These are phyloP conservation scores for Moesziomyces sp. DNA, from an alignment of 1,284 basidiomycete genomes.

Conservation along the genomic window DNA sequence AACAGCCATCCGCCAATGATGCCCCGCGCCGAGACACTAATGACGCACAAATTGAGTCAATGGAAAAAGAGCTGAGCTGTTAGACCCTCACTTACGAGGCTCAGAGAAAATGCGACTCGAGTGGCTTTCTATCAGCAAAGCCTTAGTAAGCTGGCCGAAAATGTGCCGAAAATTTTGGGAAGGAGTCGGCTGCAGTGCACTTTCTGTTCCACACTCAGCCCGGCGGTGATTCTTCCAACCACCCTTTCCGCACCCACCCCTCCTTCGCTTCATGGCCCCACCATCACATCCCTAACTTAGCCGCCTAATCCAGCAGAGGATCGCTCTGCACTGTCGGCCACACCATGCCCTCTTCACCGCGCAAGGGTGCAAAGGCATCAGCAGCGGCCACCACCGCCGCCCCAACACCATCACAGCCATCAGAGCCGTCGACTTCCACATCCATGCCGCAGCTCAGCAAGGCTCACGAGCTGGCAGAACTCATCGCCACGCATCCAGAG, in stretches of 20 bases:
- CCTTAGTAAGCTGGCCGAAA: slow-evolving; percentile 25
- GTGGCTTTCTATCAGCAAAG: too few relatives aligned
- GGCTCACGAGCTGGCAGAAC: slow-evolving; percentile 36
- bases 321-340: too few relatives aligned
- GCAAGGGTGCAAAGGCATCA: slow-evolving; percentile 13
- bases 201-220: too few relatives aligned
- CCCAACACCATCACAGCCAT: too few relatives aligned
- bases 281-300: neutral
- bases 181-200: too few relatives aligned
- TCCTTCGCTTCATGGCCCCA: neutral
- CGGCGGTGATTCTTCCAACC: neutral
- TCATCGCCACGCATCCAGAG: slow-evolving; percentile 43
- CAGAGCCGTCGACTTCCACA: neutral
- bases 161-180: slow-evolving; percentile 42
- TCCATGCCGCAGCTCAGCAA: slow-evolving; percentile 23
- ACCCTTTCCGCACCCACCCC: neutral
- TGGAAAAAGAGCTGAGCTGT: too few relatives aligned
- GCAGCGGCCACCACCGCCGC: slow-evolving; percentile 1
- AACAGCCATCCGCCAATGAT: neutral
- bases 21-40: neutral
- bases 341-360: slow-evolving; percentile 28
- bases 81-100: too few relatives aligned
- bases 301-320: too few relatives aligned
- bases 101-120: too few relatives aligned
- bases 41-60: too few relatives aligned